A percentile compares a stretch with the other conserved stretches of the same genome.
Conservation (phyloP, 169 alveolate genomes). For the Eimeria falciformis region DNA sequence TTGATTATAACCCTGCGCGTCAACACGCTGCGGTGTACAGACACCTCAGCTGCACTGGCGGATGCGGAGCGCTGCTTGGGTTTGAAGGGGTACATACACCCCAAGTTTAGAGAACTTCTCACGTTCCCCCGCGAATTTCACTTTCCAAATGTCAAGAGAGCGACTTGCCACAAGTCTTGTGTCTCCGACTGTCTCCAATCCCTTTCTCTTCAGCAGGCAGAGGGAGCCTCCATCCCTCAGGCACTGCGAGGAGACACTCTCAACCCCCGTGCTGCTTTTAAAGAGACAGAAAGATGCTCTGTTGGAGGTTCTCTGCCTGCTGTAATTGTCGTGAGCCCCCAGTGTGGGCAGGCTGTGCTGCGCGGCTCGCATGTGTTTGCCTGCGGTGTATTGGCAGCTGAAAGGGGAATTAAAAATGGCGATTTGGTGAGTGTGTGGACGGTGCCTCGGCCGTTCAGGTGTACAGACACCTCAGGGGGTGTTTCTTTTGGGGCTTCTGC, state of each 20-base stretch:
- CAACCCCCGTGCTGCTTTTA: no score
- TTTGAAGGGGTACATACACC: slow-evolving; percentile 42
- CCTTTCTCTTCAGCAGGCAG: no score
- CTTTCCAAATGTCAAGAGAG: no score
- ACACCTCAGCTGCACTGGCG: slow-evolving; percentile 23
- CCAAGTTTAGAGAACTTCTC: slow-evolving; percentile 26
- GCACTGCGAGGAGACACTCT: no score
- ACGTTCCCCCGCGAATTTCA: slow-evolving; percentile 16
- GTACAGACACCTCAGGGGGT: not conserved
- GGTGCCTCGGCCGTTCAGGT: slow-evolving; percentile 16
- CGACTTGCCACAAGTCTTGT: no score
- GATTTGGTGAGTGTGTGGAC: slow-evolving; percentile 23
- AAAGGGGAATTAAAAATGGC: slow-evolving; percentile 33
- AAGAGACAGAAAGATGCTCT: no score
- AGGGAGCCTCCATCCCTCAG: no score
- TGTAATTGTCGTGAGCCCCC: slow-evolving; percentile 49
- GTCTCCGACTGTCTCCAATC: no score
- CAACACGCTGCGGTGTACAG: slow-evolving; percentile 10
- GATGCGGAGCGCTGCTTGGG: slow-evolving; percentile 17
- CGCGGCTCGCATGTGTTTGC: slow-evolving; percentile 67
- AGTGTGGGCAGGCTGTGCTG: slow-evolving; percentile 71
- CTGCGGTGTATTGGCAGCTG: slow-evolving; percentile 64
- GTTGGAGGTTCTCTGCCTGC: not conserved
- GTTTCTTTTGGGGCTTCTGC: not conserved
- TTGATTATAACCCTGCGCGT: slow-evolving; percentile 29